Base-by-base conservation (phyloP, 2,329 filamentous ascomycete genomes). In the Nemania abortiva region DNA sequence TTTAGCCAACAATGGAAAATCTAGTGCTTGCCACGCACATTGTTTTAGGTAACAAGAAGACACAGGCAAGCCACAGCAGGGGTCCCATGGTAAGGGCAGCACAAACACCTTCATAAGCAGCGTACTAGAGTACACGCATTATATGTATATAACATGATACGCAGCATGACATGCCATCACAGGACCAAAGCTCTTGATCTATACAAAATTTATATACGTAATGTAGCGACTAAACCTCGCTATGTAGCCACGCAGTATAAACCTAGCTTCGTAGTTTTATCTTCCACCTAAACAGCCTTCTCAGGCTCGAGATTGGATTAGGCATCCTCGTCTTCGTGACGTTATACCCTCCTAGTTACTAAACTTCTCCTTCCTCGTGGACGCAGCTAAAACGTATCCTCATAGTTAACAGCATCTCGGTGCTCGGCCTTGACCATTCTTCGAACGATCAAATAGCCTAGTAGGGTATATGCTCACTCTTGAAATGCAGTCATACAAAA, bases 391-490 rank as follows among this genome's bases (percentile, higher is more conserved):
- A 59, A 65, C 68, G 59, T 63, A 60, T 61, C 62, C 53, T 56
- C 57, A 56, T 70, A 50, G 42, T 62, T 49, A 70, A 70, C 42
- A 47, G 34, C 37, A 55, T 58, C 34, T 64, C 56, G 34, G 63
- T 55, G 61, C 61, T 34, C 57, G 13, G 49, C 58, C 47, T 24
- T 37, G 29, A 54, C 55, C 66, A 42, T 45, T 10, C 56, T 60
- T 59, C 20, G 53, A 62, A 37, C 56, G 45, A 39, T 57, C 52
- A 53, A 67, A 45, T 57, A 47, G 61, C 65, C 61, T 55, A 55
- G 31, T 57, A 58, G 65, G 68, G 66, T 72, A 69, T 72, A 72
- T 72, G 69, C 68, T 67, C 66, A 71, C 69, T 71, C 68, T 50
- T 61, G 34, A 69, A 65, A 62, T 59, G 59, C 63, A 57, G 52